Base-by-base conservation (phyloP, 257 asterid species). In the Capsicum baccatum region DNA sequence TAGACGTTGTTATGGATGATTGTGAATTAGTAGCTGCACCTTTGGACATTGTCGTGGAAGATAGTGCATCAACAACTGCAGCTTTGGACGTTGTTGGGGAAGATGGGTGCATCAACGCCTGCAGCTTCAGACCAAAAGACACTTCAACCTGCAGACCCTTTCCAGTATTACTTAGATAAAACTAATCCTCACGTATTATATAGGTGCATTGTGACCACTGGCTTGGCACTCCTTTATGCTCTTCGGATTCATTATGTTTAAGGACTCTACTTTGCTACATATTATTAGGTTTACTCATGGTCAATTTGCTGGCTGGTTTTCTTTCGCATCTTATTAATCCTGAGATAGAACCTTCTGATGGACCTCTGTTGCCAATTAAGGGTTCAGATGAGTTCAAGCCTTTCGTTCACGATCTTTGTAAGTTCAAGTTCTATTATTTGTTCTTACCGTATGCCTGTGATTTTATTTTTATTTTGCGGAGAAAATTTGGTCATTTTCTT, bases 301-400 rank as follows among this genome's bases (percentile, higher is more conserved):
- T 95, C 85, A 93, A 95, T 89, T 85, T 95, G 90, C 91, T 95
- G 68, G 93, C 93, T 73, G 98, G 98, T 83, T 95, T 95, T 86
- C 87, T 95, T 87, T 93, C 98, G 3, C 98, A 98, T 64, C 98
- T 93, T 79, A 98, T 93, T 86, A 98, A 95, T 83, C 97, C 98
- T 2, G 97, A 93, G 88, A 15, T 95, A 83, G 98, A 95, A 71
- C 90, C 85, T 35, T 86, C 90, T 8, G 98, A 93, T 87, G 98
- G 98, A 15, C 97, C 98, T 33, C 15, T 89, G 84, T 89, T 95
- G 62, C 99, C 99, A 13, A 95, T 97, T 7, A 95, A 93, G 90
- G 99, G 99, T 84, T 95, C 98, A 9, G 99, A 95, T 82, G 99
- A 95, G 86, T 95, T 94, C 91, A 94, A 93, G 90, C 98, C 99